Evolutionary conservation across 1,284 basidiomycete species (phyloP).

Genomic region (Phellopilus nigrolimitatus): DNA sequence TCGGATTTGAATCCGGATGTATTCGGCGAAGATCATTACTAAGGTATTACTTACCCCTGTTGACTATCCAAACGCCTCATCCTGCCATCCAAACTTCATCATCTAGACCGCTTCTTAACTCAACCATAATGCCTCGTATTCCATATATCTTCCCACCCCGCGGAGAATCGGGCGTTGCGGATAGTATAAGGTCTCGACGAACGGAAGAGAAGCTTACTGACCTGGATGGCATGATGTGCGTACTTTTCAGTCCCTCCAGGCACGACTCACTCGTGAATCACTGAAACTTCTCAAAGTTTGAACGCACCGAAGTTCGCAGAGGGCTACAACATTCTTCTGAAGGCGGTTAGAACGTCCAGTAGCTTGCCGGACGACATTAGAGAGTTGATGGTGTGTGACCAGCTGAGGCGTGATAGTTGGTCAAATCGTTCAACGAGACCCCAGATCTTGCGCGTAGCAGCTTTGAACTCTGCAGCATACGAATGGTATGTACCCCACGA

Average conservation of each 20-base stretch:
- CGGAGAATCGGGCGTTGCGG: conserved; percentile 20
- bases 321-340: conserved; percentile 47
- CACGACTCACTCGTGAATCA: not conserved
- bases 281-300: conserved; percentile 24
- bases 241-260: not conserved
- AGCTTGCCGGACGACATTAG: conserved; percentile 43
- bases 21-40: too few species aligned
- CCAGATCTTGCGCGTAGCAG: conserved; percentile 50
- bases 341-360: conserved; percentile 44
- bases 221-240: conserved; percentile 20
- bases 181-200: conserved; percentile 19
- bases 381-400: conserved; percentile 42
- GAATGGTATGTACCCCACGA: conserved; percentile 44
- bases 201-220: conserved; percentile 19
- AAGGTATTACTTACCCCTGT: too few species aligned
- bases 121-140: conserved; percentile 21
- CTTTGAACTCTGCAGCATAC: conserved; percentile 46
- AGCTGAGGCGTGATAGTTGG: not conserved
- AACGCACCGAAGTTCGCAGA: conserved; percentile 45
- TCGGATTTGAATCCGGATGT: too few species aligned
- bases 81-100: too few species aligned
- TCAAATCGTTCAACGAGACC: not conserved
- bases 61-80: too few species aligned
- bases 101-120: not conserved
- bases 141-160: conserved; percentile 18